Base-by-base conservation (phyloP, 2,329 filamentous ascomycete genomes). In the Claviceps maximensis region DNA sequence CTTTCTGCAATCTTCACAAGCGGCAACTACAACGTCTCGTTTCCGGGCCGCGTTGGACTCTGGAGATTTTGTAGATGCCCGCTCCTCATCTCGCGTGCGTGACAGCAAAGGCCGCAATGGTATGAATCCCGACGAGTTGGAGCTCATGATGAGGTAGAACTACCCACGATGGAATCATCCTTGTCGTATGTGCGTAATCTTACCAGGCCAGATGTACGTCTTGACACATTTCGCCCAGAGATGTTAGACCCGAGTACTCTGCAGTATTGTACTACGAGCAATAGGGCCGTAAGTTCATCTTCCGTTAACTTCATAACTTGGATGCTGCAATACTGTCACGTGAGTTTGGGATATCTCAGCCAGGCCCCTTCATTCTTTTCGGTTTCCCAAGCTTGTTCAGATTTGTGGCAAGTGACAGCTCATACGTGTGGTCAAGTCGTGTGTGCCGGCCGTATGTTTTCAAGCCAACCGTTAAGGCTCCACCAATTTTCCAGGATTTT, bases 1-100 rank as follows among this genome's bases (percentile, higher is more conserved):
- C 23, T 50, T 50, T 31, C 48, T 41, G 48, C 48, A 50, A 15
- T 50, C 25, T 15, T 50, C 48, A 29, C 48, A 50, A n/a, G 48
- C 48, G 12, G 48, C 48, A 25, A 50, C 23, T 5, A 42, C 48
- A 42, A 31, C 36, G 2, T 50, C 23, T 41, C 48, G 23, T 41
- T 31, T 50, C n/a, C 48, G 48, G 3, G 25, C 25, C 15, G 38
- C 10, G 15, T 19, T 13, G 17, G 23, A 2, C 25, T 50, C 48
- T n/a, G 12, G 8, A 10, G 48, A 40, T 21, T 42, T 38, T 4
- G 48, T 17, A 8, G 36, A 21, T 23, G 15, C n/a, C 6, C 25
- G 10, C 17, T 41, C 36, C 25, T 49, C 36, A 6, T 41, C 23
- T 29, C 23, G 48, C 23, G 23, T 6, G 17, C 48, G 48, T 41